Evolutionary conservation across 2,329 filamentous ascomycete species (phyloP), one percentile per base, ranked within the genome.

Genomic region (Coniochaeta prunicola): DNA sequence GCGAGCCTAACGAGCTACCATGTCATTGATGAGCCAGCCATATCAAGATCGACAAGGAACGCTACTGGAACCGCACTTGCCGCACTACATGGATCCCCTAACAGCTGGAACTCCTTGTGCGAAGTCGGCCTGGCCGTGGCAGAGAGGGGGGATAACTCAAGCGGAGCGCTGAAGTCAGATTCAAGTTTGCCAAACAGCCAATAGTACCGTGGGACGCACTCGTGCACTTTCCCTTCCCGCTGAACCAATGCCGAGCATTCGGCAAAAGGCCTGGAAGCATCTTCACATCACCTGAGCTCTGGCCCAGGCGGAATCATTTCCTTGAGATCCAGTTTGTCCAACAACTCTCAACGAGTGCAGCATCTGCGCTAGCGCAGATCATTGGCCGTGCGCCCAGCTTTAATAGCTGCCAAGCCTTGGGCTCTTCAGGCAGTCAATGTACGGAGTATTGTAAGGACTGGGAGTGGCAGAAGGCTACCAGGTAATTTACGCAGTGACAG

Each of bases 221-320:
- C 40, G 40, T 42, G 40, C 17, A 42, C 40, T n/a, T n/a, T 24
- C n/a, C n/a, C n/a, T 12, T 21, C 13, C 21, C 21, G 13, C 15
- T 55, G 10, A 55, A 24, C 53, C 53, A 55, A 15, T 55, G 30
- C 53, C 28, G 28, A 9, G n/a, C 53, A 24, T 15, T 36, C 30
- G 28, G 53, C 53, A 36, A 13, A 26, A 2, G 53, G 33, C 17
- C 53, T 55, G 33, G 30, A 33, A 55, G 30, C 21, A 55, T 55
- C 21, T 36, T 55, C 53, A 55, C 28, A 36, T 55, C 53, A 55
- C 53, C 28, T 55, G 53, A 54, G 50, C 50, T 36, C 17, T 54
- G 50, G 50, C 28, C 33, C 9, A 55, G 53, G 53, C 53, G 53
- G 53, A 34, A 36, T 7, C 26, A 50, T 1, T 50, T 50, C 45